Evolutionary conservation across 2,329 filamentous ascomycete species (phyloP).

Genomic region (Torrubiellomyces zombiae): DNA sequence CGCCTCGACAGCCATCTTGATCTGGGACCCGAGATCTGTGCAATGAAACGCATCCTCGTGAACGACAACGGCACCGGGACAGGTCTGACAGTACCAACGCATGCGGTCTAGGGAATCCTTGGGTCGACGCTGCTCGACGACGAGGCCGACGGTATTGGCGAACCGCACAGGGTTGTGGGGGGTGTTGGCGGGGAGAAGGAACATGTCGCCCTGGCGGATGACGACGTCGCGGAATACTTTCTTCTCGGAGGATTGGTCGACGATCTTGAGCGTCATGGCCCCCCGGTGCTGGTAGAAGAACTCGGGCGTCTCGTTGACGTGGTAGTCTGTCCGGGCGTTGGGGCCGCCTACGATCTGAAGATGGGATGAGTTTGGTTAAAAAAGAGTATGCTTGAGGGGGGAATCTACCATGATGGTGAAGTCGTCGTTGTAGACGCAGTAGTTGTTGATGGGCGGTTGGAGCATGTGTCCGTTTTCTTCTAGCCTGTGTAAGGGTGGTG

Average conservation of each 20-base stretch:
- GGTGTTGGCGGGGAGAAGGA: conserved; percentile 82
- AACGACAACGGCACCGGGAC: conserved; percentile 43
- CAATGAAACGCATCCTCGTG: conserved; percentile 81
- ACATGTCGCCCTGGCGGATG: conserved; percentile 87
- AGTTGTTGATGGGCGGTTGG: conserved; percentile 91
- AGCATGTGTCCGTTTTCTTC: conserved; percentile 82
- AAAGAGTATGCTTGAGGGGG: neutral
- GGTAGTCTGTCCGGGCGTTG: conserved; percentile 92
- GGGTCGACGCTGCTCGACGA: conserved; percentile 73
- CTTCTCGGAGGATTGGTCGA: conserved; percentile 47
- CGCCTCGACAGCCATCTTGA: conserved; percentile 74
- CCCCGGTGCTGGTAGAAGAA: conserved; percentile 98
- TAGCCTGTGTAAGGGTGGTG: conserved; percentile 41
- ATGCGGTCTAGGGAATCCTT: conserved; percentile 55
- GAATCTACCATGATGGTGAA: conserved; percentile 59
- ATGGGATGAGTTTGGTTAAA: neutral
- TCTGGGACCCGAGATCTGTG: conserved; percentile 81
- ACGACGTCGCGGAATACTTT: conserved; percentile 69
- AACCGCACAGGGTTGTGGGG: conserved; percentile 93
- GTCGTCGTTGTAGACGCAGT: conserved; percentile 80
- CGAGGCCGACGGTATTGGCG: conserved; percentile 81
- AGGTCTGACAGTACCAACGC: conserved; percentile 76
- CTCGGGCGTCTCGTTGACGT: conserved; percentile 90
- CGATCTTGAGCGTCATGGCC: conserved; percentile 83
- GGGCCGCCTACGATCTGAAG: conserved; percentile 89